phyloP scores from a whole-genome alignment of 179 eudicot genomes.

The Beta corolliflora region DNA sequence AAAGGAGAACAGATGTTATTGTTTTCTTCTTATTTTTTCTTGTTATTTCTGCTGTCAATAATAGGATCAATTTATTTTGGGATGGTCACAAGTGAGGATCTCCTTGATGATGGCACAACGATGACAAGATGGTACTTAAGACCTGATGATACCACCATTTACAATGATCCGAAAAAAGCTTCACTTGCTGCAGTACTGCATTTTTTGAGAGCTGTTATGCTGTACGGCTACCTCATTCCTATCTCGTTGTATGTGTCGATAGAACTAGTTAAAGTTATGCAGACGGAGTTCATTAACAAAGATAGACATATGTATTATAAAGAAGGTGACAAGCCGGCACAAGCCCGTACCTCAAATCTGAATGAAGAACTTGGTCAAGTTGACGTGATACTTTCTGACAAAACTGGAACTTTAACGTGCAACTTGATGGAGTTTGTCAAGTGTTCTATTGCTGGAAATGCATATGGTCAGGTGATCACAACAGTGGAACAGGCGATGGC shows the following conservation, averaged over 20 bases:
- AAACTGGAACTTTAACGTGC: slow-evolving; percentile 86
- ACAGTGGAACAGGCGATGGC: slow-evolving; percentile 69
- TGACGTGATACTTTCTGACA: slow-evolving; percentile 75
- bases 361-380: slow-evolving; percentile 87
- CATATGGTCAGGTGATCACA: slow-evolving; percentile 67
- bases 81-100: slow-evolving; percentile 48
- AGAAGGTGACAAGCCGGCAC: slow-evolving; percentile 69
- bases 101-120: slow-evolving; percentile 34
- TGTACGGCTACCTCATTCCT: slow-evolving; percentile 67
- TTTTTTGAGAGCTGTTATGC: slow-evolving; percentile 58
- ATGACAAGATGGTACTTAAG: slow-evolving; percentile 76
- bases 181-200: slow-evolving; percentile 55
- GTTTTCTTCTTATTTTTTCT: slow-evolving; percentile 50
- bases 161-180: slow-evolving; percentile 54
- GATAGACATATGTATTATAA: slow-evolving; percentile 74
- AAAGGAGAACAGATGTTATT: slow-evolving; percentile 59
- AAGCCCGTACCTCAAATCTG: slow-evolving; percentile 77
- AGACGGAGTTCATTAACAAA: slow-evolving; percentile 60
- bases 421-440: slow-evolving; percentile 85
- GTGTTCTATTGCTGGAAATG: slow-evolving; percentile 73
- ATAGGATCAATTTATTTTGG: slow-evolving; percentile 65
- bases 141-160: slow-evolving; percentile 49
- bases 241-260: slow-evolving; percentile 77
- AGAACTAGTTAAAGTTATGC: slow-evolving; percentile 75
- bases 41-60: slow-evolving; percentile 43